Conservation (phyloP, 1,284 basidiomycete species). For the Apiotrichum siamense region DNA sequence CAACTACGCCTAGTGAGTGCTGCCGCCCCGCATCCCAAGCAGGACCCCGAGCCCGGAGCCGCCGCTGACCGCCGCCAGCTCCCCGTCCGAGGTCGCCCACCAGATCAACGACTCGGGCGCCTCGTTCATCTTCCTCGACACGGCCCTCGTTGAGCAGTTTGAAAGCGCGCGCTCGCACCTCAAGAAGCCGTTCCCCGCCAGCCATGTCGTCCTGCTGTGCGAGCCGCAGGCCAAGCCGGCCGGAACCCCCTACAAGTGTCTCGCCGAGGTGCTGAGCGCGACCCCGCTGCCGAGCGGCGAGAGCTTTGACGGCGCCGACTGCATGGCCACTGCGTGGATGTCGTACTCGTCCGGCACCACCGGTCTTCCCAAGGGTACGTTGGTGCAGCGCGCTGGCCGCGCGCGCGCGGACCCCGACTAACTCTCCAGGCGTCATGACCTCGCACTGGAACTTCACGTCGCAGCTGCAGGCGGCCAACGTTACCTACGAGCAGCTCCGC, state of each 20-base stretch:
- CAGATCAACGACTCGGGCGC: constrained; percentile 54
- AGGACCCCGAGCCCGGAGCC: not conserved
- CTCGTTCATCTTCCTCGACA: constrained; percentile 54
- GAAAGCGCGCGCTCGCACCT: constrained; percentile 22
- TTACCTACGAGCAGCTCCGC: constrained; percentile 6
- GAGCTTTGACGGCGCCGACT: constrained; percentile 9
- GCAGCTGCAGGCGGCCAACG: constrained; percentile 19
- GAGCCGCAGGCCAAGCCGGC: not conserved
- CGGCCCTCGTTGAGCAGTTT: constrained; percentile 50
- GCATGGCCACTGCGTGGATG: constrained; percentile 33
- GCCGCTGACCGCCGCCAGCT: not conserved
- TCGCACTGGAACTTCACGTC: constrained; percentile 60
- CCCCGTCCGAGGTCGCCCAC: constrained; percentile 40
- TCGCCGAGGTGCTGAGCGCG: constrained; percentile 5
- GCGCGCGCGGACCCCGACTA: too few relatives aligned
- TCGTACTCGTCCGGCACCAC: constrained; percentile 64
- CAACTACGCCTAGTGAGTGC: constrained; percentile 39
- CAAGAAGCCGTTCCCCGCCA: constrained; percentile 7
- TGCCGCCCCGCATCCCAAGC: too few relatives aligned
- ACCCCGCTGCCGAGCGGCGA: not conserved
- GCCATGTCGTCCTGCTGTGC: constrained; percentile 30
- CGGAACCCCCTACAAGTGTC: constrained; percentile 5
- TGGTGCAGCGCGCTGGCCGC: too few relatives aligned
- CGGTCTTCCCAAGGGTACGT: constrained; percentile 26
- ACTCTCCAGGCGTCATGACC: constrained; percentile 53